These are phyloP conservation scores for Erodium moschatum DNA, from an alignment of 441 rosid species.

Conservation along the genomic window DNA sequence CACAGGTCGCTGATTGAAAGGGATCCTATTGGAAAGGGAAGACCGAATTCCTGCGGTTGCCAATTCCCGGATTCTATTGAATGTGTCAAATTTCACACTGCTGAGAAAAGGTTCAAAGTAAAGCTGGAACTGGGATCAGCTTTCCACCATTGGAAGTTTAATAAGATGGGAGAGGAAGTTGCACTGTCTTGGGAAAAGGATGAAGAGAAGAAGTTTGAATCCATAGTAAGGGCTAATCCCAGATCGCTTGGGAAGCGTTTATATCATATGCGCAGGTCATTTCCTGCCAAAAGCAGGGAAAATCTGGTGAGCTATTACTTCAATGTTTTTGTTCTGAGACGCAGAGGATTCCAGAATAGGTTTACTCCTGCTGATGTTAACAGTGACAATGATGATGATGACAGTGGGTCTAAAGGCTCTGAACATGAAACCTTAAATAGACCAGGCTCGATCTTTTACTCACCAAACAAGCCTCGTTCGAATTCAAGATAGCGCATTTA, in stretches of 20 bases:
- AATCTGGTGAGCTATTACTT: constrained; percentile 67
- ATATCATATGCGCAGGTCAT: constrained; percentile 33
- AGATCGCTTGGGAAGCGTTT: constrained; percentile 32
- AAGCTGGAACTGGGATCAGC: constrained; percentile 63
- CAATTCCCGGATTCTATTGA: constrained; percentile 40
- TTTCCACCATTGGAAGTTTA: constrained; percentile 49
- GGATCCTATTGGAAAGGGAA: constrained; percentile 69
- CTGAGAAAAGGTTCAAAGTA: constrained; percentile 41
- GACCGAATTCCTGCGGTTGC: constrained; percentile 73
- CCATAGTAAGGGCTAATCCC: constrained; percentile 20
- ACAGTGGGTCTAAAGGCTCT: no score
- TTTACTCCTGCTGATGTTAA: constrained; percentile 32
- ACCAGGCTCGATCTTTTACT: constrained; percentile 33
- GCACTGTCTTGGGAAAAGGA: constrained; percentile 42
- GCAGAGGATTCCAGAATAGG: constrained; percentile 46
- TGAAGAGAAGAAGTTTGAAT: constrained; percentile 46
- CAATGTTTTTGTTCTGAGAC: constrained; percentile 62
- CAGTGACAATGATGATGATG: constrained; percentile 44
- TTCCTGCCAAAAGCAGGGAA: constrained; percentile 45
- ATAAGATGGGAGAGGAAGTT: constrained; percentile 68
- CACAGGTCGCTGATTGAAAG: constrained; percentile 20
- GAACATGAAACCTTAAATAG: constrained; percentile 23
- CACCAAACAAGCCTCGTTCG: constrained; percentile 49
- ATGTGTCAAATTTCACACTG: constrained; percentile 63
- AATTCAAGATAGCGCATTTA: constrained; percentile 21